Evolutionary conservation across 2,329 filamentous ascomycete genomes (phyloP).

Genomic region (Fusarium nematophilum): DNA sequence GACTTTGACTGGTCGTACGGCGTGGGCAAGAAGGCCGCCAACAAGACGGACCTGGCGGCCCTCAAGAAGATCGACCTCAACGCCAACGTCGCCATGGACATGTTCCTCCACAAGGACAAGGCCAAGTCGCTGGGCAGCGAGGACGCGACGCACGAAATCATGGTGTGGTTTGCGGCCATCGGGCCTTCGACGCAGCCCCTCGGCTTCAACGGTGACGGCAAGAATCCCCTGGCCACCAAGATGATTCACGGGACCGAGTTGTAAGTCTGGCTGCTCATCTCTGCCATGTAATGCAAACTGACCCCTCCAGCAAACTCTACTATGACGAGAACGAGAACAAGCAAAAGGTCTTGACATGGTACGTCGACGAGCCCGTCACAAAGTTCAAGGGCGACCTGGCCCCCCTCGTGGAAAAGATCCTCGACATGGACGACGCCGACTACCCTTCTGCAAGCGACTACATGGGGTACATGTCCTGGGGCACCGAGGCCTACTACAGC

Average conservation of each 20-base stretch:
- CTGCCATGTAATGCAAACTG: conserved; percentile 2
- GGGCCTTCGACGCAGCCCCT: conserved; percentile 61
- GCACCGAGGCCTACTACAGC: conserved; percentile 61
- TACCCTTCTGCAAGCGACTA: conserved; percentile 57
- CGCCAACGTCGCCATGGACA: conserved; percentile 68
- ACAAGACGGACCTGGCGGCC: conserved; percentile 48
- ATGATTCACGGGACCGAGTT: conserved; percentile 56
- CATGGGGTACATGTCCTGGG: conserved; percentile 63
- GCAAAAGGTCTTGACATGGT: conserved; percentile 64
- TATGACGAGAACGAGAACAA: conserved; percentile 52
- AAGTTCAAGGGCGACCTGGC: conserved; percentile 60
- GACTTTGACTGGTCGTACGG: conserved; percentile 63
- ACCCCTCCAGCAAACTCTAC: conserved; percentile 53
- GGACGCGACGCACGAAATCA: conserved; percentile 63
- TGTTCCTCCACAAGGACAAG: conserved; percentile 64
- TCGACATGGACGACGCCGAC: conserved; percentile 45
- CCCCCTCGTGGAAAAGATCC: conserved; percentile 56
- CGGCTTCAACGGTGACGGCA: conserved; percentile 48
- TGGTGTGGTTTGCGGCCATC: conserved; percentile 66
- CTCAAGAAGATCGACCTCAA: conserved; percentile 55
- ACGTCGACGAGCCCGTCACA: conserved; percentile 49
- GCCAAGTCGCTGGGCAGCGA: conserved; percentile 53
- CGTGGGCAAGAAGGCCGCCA: conserved; percentile 54
- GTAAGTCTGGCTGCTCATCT: conserved; percentile 43
- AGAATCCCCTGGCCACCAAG: conserved; percentile 47